Conservation (phyloP, 1,284 basidiomycete genomes). For the Fomes fomentarius region DNA sequence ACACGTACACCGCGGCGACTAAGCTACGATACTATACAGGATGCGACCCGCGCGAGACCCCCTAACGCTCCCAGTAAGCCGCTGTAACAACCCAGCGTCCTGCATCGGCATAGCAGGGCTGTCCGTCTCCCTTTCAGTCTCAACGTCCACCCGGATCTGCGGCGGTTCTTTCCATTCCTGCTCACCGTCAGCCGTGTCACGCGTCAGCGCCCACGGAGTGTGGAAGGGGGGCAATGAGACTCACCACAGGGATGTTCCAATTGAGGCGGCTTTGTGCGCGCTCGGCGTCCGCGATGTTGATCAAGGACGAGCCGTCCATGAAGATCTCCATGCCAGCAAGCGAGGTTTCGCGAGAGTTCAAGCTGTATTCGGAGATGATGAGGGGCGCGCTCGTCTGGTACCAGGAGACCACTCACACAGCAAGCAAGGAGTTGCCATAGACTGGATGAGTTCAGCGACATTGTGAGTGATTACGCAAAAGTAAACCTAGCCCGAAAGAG, state of each 20-base stretch:
- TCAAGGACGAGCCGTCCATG: not conserved
- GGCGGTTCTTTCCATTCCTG: not conserved
- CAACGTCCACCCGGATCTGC: not conserved
- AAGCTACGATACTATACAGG: no score
- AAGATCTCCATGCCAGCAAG: conserved; percentile 14
- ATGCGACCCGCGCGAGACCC: no score
- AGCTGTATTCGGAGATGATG: not conserved
- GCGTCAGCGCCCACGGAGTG: no score
- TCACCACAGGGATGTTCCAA: conserved; percentile 8
- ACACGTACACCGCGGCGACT: no score
- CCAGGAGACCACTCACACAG: not conserved
- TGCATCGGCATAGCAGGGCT: not conserved
- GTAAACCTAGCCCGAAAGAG: no score
- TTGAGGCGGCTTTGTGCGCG: not conserved
- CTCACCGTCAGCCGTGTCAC: not conserved
- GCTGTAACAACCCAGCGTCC: not conserved
- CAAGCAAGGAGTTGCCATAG: conserved; percentile 4
- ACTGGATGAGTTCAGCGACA: not conserved
- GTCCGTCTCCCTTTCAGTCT: not conserved
- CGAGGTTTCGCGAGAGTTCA: conserved; percentile 6
- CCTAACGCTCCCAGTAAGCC: not conserved
- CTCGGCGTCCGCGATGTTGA: conserved; percentile 5
- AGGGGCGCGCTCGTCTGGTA: no score
- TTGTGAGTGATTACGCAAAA: no score
- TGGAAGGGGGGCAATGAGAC: no score